These are phyloP conservation scores for Neofusicoccum sp. DNA, from an alignment of 2,329 filamentous ascomycete species.

Conservation along the genomic window DNA sequence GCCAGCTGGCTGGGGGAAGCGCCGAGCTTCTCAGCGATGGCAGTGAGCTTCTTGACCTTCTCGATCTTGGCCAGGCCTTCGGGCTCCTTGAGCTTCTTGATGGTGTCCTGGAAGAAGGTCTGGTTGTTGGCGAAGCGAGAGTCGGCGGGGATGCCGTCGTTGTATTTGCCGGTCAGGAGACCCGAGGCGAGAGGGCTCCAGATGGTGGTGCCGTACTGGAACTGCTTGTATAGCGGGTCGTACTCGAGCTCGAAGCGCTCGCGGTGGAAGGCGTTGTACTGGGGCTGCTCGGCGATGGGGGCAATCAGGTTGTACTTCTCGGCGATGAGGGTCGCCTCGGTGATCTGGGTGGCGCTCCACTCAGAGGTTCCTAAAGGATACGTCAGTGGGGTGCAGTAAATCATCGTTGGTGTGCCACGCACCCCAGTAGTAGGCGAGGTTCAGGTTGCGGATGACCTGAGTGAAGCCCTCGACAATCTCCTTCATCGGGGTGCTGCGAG, in stretches of 20 bases:
- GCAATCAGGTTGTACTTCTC: constrained; percentile 63
- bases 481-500: constrained; percentile 55
- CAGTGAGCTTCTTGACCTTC: constrained; percentile 56
- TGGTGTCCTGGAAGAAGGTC: constrained; percentile 56
- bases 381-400: not conserved
- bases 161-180: constrained; percentile 63
- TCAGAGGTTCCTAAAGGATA: constrained; percentile 48
- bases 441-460: constrained; percentile 53
- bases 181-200: constrained; percentile 58
- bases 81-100: constrained; percentile 50
- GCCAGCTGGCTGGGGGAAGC: constrained; percentile 52
- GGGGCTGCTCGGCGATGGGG: constrained; percentile 54
- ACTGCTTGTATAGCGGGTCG: constrained; percentile 56
- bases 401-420: not conserved
- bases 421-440: constrained; percentile 64
- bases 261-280: constrained; percentile 63
- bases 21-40: constrained; percentile 50
- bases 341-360: constrained; percentile 60
- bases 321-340: constrained; percentile 58
- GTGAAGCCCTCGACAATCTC: constrained; percentile 60
- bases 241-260: constrained; percentile 63
- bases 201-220: constrained; percentile 57
- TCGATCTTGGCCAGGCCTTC: constrained; percentile 55
- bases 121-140: constrained; percentile 60
- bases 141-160: constrained; percentile 60